Evolutionary conservation across 257 asterid species (phyloP).

Genomic region (Jasminum sambac): DNA sequence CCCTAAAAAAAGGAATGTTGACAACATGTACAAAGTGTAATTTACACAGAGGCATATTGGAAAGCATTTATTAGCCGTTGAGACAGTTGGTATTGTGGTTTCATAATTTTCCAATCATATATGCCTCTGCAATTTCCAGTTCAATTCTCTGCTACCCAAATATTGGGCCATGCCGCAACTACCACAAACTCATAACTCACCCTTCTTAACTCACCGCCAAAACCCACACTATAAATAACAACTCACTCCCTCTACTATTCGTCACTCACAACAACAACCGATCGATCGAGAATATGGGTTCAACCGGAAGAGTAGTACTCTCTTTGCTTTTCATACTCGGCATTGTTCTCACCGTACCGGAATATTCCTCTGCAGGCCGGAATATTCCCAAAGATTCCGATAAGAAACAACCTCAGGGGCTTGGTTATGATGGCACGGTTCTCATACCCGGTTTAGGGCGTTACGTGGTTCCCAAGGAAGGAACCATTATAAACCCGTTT

Average conservation of each 20-base stretch:
- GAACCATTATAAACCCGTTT: constrained; percentile 33
- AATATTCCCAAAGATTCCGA: constrained; percentile 38
- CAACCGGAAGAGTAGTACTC: constrained; percentile 16
- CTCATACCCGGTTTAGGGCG: constrained; percentile 73
- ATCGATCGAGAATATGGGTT: constrained; percentile 39
- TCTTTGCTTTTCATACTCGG: constrained; percentile 31
- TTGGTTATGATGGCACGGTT: constrained; percentile 54
- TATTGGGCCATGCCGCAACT: neutral
- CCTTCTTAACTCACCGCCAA: constrained; percentile 46
- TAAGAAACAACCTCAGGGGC: constrained; percentile 38
- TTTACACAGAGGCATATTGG: too few species aligned
- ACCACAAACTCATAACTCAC: neutral
- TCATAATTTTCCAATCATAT: neutral
- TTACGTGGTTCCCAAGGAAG: constrained; percentile 43
- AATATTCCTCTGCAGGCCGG: constrained; percentile 32
- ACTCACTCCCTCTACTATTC: neutral
- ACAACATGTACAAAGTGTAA: too few species aligned
- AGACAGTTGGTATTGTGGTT: constrained; percentile 15
- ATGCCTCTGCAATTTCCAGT: neutral
- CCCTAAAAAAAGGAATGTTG: too few species aligned
- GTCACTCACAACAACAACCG: neutral
- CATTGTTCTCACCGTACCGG: constrained; percentile 20
- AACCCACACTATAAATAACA: constrained; percentile 21
- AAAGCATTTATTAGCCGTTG: constrained; percentile 25
- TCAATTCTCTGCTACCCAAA: neutral